phyloP scores from a whole-genome alignment of 768 basidiomycete genomes.

The Lentinula sp. region DNA sequence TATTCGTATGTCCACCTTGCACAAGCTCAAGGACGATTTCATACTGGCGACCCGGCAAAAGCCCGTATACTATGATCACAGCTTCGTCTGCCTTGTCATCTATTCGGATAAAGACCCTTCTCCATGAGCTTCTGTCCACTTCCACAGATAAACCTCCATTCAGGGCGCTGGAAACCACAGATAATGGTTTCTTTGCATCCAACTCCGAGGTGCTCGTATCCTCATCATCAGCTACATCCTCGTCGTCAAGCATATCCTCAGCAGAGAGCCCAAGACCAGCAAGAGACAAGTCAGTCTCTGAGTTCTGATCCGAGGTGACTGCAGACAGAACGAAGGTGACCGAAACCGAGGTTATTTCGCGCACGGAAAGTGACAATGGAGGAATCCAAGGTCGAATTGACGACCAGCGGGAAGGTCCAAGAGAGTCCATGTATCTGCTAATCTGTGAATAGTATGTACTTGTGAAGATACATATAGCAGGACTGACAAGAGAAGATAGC shows the following conservation, averaged over 20 bases:
- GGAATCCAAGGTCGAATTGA: conserved; percentile 74
- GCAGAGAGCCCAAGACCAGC: conserved; percentile 30
- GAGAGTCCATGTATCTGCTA: conserved; percentile 7
- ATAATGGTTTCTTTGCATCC: conserved; percentile 22
- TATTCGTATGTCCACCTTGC: conserved; percentile 44
- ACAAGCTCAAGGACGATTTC: conserved; percentile 82
- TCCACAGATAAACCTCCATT: conserved; percentile 73
- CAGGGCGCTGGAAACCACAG: conserved; percentile 60
- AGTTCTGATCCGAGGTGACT: conserved; percentile 30
- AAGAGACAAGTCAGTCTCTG: conserved; percentile 35
- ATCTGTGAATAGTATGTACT: not conserved
- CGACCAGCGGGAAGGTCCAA: conserved; percentile 46
- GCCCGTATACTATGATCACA: conserved; percentile 84
- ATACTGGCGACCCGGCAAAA: conserved; percentile 85
- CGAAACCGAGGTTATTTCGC: conserved; percentile 83
- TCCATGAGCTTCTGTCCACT: conserved; percentile 77
- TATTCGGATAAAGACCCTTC: conserved; percentile 70
- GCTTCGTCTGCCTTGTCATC: conserved; percentile 83
- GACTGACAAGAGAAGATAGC: not conserved
- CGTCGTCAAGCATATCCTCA: conserved; percentile 26
- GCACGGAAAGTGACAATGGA: conserved; percentile 62
- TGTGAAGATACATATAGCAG: not conserved
- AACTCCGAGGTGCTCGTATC: conserved; percentile 8
- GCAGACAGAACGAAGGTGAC: conserved; percentile 74
- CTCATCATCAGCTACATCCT: conserved; percentile 25